Percentiles rank a stretch among this genome's conserved stretches.
phyloP scores from a whole-genome alignment of 1,284 basidiomycete genomes.

The Cutaneotrichosporon cavernicola region DNA sequence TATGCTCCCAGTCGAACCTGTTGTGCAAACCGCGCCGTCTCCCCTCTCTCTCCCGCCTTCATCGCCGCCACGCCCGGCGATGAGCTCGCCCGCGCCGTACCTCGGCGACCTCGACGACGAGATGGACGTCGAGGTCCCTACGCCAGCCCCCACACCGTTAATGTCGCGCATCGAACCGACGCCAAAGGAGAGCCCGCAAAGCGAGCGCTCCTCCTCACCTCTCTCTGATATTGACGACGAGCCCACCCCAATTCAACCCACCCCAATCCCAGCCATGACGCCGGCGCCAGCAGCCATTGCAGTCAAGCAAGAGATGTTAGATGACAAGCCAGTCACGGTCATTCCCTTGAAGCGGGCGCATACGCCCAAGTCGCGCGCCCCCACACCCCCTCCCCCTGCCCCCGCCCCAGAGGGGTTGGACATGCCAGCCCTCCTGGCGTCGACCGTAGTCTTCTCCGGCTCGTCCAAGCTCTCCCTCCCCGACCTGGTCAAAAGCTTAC shows the following conservation, averaged over 20 bases:
- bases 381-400: constrained; percentile 12
- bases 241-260: neutral
- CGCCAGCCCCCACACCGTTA: constrained; percentile 5
- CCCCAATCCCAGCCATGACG: neutral
- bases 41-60: constrained; percentile 26
- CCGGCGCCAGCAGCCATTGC: constrained; percentile 12
- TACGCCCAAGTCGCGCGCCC: constrained; percentile 12
- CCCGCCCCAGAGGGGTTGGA: constrained; percentile 41
- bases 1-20: neutral
- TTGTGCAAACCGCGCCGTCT: neutral
- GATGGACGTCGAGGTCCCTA: constrained; percentile 4
- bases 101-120: constrained; percentile 22
- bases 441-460: constrained; percentile 53
- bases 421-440: constrained; percentile 49
- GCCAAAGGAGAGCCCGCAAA: neutral
- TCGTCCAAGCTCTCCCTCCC: constrained; percentile 49
- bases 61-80: constrained; percentile 16
- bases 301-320: constrained; percentile 19
- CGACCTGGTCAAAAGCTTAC: constrained; percentile 51
- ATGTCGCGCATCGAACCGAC: neutral
- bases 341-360: neutral
- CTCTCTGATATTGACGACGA: constrained; percentile 19
- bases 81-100: constrained; percentile 19
- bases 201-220: constrained; percentile 15
- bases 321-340: neutral